Evolutionary conservation across 2,329 filamentous ascomycete genomes (phyloP), one percentile per base, ranked within the genome.

Genomic region (Aspergillus piperis): DNA sequence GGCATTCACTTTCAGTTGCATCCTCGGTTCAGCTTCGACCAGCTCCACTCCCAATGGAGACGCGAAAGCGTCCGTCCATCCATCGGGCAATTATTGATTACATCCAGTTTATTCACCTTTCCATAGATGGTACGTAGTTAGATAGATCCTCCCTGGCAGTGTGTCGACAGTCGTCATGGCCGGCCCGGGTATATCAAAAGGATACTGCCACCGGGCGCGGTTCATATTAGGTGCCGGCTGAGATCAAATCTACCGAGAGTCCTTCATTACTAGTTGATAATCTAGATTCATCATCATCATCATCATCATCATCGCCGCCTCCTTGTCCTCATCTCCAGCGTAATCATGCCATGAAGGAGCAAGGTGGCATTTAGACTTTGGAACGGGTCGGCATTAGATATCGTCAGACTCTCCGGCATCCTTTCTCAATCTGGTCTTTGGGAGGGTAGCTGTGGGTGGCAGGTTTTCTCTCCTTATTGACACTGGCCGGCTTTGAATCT

Each of bases 351-450:
- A 55, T 44, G 53, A 25, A 44, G 21, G 36, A 21, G 32, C 17
- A 41, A 21, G 15, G 25, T 53, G 36, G 39, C 32, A 53, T 27
- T 53, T 53, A 53, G 36, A 53, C 51, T 53, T 52, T 53, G 38
- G 21, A n/a, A 41, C 53, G 42, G 42, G 39, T 55, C 25, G 53
- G 41, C 30, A 47, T 55, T 41, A 55, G 53, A 55, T 55, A 47
- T 54, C 39, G 38, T 41, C 50, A 53, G 54, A 13, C 44, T 48
- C 19, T 38, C 38, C 53, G 52, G 38, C 10, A 11, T 30, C 52
- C 38, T 42, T 25, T 44, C 52, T 53, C 25, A 23, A 39, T 41
- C 51, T 53, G 51, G 21, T 19, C 30, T 25, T 53, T 41, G 11
- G 32, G 25, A 36, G 51, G 36, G 10, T 23, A 23, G 13, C 39